Percentiles rank a stretch among this genome's conserved stretches.
These are phyloP conservation scores for Dioscorea alata DNA, from an alignment of 106 monocot genomes.

Conservation along the genomic window DNA sequence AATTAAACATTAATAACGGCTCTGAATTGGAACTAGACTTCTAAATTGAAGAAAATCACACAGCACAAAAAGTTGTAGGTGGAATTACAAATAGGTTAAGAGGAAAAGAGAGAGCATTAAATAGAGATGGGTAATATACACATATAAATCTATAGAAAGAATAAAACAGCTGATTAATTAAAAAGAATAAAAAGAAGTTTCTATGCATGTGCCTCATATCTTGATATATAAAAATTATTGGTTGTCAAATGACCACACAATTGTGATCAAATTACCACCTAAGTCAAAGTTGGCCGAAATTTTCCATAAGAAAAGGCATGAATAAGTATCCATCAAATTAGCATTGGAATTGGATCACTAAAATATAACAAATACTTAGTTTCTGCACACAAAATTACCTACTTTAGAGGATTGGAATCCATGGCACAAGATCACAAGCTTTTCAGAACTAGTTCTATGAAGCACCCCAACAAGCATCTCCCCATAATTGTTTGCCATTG, in stretches of 20 bases:
- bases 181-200: neutral
- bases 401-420: constrained; percentile 65
- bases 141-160: no score
- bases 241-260: no score
- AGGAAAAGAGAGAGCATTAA: neutral
- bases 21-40: no score
- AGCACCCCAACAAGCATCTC: constrained; percentile 75
- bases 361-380: neutral
- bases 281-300: no score
- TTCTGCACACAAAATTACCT: neutral
- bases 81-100: neutral
- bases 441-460: constrained; percentile 48
- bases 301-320: neutral
- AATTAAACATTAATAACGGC: no score
- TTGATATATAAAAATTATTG: no score
- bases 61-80: neutral
- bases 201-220: neutral
- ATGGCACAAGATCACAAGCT: constrained; percentile 59
- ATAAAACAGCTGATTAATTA: neutral
- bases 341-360: neutral
- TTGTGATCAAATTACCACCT: no score
- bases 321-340: no score
- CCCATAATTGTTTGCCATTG: constrained; percentile 46
- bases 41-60: no score
- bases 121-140: no score